Conservation (phyloP, 2,329 filamentous ascomycete genomes). For the Diplodia mutila region DNA sequence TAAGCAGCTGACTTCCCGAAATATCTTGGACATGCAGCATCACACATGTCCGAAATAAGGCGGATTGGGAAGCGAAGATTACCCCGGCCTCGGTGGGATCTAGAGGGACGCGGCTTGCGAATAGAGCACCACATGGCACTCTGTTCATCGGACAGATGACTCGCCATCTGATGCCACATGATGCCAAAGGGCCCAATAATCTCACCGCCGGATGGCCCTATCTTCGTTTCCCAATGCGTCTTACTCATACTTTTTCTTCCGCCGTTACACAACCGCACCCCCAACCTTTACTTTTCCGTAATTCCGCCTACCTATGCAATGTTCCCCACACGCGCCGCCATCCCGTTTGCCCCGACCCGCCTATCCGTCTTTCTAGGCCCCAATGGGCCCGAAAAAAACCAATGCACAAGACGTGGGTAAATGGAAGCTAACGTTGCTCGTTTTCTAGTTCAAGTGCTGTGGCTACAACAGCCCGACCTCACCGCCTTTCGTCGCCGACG, state of each 20-base stretch:
- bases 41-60: neutral
- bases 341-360: neutral
- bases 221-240: conserved; percentile 12
- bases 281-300: conserved; percentile 15
- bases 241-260: conserved; percentile 22
- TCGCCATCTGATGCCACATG: conserved; percentile 9
- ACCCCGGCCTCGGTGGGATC: neutral
- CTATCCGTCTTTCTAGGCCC: neutral
- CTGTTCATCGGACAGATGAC: conserved; percentile 2
- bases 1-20: conserved; percentile 45
- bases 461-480: conserved; percentile 76
- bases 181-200: neutral
- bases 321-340: conserved; percentile 10
- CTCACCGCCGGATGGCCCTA: conserved; percentile 7
- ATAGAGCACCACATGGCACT: neutral
- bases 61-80: conserved; percentile 9
- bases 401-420: neutral
- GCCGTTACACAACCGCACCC: conserved; percentile 18
- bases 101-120: neutral
- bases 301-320: conserved; percentile 13
- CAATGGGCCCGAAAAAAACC: conserved; percentile 1
- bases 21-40: neutral
- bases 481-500: conserved; percentile 68
- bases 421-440: conserved; percentile 26
- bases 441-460: conserved; percentile 72